Evolutionary conservation across 345 rosid genomes (phyloP).

Genomic region (Citrus maxima): DNA sequence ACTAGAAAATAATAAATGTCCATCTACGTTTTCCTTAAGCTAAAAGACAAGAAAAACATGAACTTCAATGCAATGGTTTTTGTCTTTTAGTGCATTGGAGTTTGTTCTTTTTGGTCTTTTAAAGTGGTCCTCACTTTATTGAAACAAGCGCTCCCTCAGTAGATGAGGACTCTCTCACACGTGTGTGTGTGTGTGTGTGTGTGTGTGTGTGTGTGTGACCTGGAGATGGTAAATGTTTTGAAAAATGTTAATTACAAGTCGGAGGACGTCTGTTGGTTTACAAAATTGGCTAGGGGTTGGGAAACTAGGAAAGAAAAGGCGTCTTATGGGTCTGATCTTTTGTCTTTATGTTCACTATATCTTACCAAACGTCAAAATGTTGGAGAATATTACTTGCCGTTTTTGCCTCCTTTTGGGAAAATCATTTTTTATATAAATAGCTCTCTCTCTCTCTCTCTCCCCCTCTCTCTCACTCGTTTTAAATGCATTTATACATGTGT

Average conservation of each 20-base stretch:
- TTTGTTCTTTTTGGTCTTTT: not conserved
- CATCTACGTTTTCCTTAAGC: not conserved
- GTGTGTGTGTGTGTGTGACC: not conserved
- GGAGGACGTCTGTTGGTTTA: not conserved
- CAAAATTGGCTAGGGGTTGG: not conserved
- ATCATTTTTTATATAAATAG: not conserved
- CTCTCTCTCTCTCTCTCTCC: not conserved
- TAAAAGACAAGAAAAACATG: not conserved
- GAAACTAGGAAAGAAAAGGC: not conserved
- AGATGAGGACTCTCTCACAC: not conserved
- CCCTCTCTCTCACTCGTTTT: not conserved
- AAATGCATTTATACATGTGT: not conserved
- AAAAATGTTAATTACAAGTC: not conserved
- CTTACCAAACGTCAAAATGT: not conserved
- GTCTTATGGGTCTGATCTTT: not conserved
- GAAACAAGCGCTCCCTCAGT: not conserved
- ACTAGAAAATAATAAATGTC: conserved; percentile 11
- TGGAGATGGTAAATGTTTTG: not conserved
- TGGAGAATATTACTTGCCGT: not conserved
- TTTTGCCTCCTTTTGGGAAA: not conserved
- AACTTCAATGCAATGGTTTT: not conserved
- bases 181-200: too few species aligned
- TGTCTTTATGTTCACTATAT: not conserved
- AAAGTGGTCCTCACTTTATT: not conserved
- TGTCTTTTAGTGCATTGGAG: not conserved